These are phyloP conservation scores for Mycena crocata DNA, from an alignment of 768 basidiomycete species.

Conservation along the genomic window DNA sequence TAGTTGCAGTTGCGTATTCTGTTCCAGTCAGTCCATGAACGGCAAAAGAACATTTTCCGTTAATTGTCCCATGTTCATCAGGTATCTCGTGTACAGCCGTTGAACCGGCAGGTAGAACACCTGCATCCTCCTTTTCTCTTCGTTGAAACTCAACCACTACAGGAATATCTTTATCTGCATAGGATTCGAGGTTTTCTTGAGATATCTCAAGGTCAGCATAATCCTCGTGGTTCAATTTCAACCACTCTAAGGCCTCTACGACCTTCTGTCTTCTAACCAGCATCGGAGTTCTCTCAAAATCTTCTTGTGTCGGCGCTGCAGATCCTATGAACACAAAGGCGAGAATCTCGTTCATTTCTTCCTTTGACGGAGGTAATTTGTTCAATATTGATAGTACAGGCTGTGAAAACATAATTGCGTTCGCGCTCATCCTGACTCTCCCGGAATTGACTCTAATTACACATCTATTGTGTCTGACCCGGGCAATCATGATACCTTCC, in stretches of 20 bases:
- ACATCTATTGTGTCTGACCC: conserved; percentile 41
- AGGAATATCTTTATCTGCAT: conserved; percentile 11
- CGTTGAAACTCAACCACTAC: conserved; percentile 24
- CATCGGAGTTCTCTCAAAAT: conserved; percentile 18
- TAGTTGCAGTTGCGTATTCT: conserved; percentile 26
- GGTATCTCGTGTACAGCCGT: conserved; percentile 12
- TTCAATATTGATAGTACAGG: conserved; percentile 43
- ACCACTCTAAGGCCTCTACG: conserved; percentile 21
- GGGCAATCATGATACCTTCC: conserved; percentile 39
- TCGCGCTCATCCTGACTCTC: conserved; percentile 40
- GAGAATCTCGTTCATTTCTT: conserved; percentile 38
- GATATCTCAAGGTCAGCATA: conserved; percentile 29
- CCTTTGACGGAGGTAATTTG: conserved; percentile 37
- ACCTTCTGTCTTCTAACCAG: conserved; percentile 31
- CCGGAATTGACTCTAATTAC: conserved; percentile 44
- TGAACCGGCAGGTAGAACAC: background rate
- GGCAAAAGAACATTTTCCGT: conserved; percentile 48
- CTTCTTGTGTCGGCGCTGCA: background rate
- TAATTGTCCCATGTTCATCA: conserved; percentile 30
- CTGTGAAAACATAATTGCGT: conserved; percentile 45
- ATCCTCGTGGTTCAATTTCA: conserved; percentile 26
- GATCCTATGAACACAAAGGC: conserved; percentile 18
- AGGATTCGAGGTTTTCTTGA: conserved; percentile 11
- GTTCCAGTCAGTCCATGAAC: conserved; percentile 51
- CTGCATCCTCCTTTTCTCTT: background rate